phyloP scores from a whole-genome alignment of 768 basidiomycete genomes.

The Termitomyces sp. region DNA sequence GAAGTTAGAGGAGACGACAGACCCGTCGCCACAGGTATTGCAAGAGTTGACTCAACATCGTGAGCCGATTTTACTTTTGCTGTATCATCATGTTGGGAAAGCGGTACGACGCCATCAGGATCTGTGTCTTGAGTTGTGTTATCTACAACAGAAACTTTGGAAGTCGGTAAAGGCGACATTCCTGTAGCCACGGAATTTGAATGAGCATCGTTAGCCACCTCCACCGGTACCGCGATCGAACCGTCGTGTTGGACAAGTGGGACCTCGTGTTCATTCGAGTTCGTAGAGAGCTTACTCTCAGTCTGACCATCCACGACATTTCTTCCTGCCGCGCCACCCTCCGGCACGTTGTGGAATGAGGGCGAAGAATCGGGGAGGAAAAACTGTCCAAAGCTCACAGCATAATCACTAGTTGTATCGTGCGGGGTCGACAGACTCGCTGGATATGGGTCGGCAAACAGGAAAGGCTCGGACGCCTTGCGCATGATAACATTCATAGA shows the following conservation, averaged over 20 bases:
- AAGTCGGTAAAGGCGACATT: background rate
- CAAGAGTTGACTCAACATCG: background rate
- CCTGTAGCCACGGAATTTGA: too few relatives aligned
- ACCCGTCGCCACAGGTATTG: background rate
- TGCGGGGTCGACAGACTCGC: conserved; percentile 41
- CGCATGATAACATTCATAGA: conserved; percentile 11
- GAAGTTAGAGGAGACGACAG: background rate
- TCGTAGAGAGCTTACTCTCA: background rate
- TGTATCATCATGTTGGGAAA: background rate
- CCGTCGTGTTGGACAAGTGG: background rate
- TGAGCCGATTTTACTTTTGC: background rate
- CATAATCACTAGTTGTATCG: conserved; percentile 2
- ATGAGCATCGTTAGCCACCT: background rate
- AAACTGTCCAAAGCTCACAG: background rate
- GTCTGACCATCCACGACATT: background rate
- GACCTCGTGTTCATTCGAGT: background rate
- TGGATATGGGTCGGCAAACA: conserved; percentile 40
- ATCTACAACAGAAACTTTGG: background rate
- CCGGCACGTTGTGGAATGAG: background rate
- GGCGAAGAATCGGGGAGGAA: background rate
- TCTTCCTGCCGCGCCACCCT: background rate
- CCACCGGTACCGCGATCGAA: background rate
- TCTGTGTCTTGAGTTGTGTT: background rate
- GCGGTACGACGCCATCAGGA: background rate
- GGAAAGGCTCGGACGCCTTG: conserved; percentile 24